These are phyloP conservation scores for Rhinocladiella mackenziei DNA, from an alignment of 2,329 filamentous ascomycete species.

Conservation along the genomic window DNA sequence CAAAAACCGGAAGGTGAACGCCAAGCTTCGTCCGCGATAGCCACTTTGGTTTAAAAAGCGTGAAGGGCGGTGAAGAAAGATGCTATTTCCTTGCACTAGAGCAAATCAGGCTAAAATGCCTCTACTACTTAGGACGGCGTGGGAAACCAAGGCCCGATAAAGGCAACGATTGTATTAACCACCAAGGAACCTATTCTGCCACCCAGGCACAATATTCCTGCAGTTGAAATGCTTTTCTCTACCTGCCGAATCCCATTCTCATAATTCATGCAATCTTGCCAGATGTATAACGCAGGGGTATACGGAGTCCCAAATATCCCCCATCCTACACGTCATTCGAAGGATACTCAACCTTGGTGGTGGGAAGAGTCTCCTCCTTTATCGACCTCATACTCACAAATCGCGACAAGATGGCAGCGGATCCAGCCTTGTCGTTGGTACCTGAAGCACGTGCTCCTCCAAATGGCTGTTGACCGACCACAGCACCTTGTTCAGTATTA, in stretches of 20 bases:
- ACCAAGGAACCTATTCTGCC: no score
- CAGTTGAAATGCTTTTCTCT: slow-evolving; percentile 2
- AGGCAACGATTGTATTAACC: no score
- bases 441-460: slow-evolving; percentile 54
- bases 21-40: no score
- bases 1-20: no score
- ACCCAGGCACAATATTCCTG: no score
- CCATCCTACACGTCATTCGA: slow-evolving; percentile 46
- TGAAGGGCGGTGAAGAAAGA: slow-evolving; percentile 23
- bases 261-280: slow-evolving; percentile 5
- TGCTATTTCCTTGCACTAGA: no score
- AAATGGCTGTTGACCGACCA: slow-evolving; percentile 50
- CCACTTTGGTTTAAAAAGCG: no score
- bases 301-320: background rate
- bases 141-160: background rate
- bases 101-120: no score
- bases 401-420: slow-evolving; percentile 47
- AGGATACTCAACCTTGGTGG: slow-evolving; percentile 49
- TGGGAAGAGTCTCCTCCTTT: slow-evolving; percentile 54
- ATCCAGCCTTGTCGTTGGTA: slow-evolving; percentile 57
- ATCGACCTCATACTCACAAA: slow-evolving; percentile 56
- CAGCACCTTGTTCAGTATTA: slow-evolving; percentile 33
- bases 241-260: background rate
- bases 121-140: no score
- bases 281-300: slow-evolving; percentile 4